Evolutionary conservation across 192 early-diverging fungal genomes (phyloP).

Genomic region (Entomortierella parvispora): DNA sequence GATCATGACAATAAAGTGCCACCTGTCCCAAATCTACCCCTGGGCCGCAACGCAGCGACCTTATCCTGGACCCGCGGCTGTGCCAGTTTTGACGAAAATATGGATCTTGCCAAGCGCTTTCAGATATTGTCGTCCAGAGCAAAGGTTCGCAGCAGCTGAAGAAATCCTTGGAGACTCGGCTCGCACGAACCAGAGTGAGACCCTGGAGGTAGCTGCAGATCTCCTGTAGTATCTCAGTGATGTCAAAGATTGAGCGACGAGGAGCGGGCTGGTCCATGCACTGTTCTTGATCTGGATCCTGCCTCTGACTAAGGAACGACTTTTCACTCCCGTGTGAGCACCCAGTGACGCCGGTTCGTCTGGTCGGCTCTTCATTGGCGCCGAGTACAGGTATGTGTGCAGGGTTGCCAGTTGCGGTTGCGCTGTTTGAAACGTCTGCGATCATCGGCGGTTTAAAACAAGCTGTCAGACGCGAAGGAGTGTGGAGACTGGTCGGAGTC

Average conservation of each 20-base stretch:
- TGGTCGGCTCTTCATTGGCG: no score
- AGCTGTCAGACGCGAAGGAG: not conserved
- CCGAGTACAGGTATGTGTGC: not conserved
- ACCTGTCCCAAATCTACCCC: slow-evolving; percentile 7
- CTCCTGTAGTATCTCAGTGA: slow-evolving; percentile 30
- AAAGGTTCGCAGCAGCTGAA: slow-evolving; percentile 17
- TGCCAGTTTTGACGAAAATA: slow-evolving; percentile 23
- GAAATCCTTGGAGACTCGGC: slow-evolving; percentile 30
- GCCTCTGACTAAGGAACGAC: no score
- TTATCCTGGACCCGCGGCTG: slow-evolving; percentile 5
- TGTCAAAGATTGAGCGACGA: slow-evolving; percentile 10
- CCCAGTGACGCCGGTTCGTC: no score
- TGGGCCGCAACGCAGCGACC: slow-evolving; percentile 14
- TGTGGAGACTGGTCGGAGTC: not conserved
- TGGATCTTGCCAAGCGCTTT: slow-evolving; percentile 20
- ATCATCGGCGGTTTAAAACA: not conserved
- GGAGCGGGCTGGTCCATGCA: not conserved
- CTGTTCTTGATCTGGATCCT: not conserved
- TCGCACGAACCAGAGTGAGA: slow-evolving; percentile 11
- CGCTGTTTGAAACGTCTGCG: not conserved
- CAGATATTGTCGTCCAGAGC: slow-evolving; percentile 27
- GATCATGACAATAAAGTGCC: slow-evolving; percentile 12
- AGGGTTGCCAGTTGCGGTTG: not conserved
- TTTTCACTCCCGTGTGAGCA: no score
- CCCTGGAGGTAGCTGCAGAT: slow-evolving; percentile 31